Conservation (phyloP, 176 grass and related monocot species). For the Chrysopogon serrulatus region DNA sequence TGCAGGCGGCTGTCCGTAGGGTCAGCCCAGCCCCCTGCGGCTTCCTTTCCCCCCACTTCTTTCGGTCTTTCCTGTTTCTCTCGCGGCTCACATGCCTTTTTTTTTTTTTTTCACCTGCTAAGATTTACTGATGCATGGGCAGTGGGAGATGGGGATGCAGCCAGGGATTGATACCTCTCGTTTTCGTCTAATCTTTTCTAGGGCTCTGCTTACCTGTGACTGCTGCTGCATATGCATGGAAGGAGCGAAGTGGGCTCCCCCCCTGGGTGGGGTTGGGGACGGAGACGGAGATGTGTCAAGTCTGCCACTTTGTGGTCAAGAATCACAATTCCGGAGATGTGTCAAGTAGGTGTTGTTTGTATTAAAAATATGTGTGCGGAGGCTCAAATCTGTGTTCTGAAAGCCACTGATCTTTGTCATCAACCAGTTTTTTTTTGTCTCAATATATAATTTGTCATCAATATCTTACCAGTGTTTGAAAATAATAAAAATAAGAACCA, state of each 20-base stretch:
- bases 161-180: constrained; percentile 11
- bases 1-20: constrained; percentile 7
- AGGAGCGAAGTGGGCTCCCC: not conserved
- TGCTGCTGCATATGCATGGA: not conserved
- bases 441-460: not conserved
- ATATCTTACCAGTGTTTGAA: not conserved
- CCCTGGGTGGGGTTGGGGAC: not conserved
- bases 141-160: not conserved
- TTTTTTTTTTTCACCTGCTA: not conserved
- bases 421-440: not conserved
- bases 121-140: not conserved
- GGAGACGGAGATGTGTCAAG: constrained; percentile 4
- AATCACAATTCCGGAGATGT: not conserved
- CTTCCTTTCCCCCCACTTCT: not conserved
- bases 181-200: not conserved
- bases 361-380: not conserved
- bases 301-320: not conserved
- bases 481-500: not conserved
- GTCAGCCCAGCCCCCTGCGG: not conserved
- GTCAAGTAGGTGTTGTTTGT: no score
- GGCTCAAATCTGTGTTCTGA: not conserved
- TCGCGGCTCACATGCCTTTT: not conserved
- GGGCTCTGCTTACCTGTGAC: not conserved
- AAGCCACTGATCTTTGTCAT: not conserved
- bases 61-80: not conserved